These are phyloP conservation scores for Aspergillus hancockii DNA, from an alignment of 495 filamentous ascomycete genomes.

Conservation along the genomic window DNA sequence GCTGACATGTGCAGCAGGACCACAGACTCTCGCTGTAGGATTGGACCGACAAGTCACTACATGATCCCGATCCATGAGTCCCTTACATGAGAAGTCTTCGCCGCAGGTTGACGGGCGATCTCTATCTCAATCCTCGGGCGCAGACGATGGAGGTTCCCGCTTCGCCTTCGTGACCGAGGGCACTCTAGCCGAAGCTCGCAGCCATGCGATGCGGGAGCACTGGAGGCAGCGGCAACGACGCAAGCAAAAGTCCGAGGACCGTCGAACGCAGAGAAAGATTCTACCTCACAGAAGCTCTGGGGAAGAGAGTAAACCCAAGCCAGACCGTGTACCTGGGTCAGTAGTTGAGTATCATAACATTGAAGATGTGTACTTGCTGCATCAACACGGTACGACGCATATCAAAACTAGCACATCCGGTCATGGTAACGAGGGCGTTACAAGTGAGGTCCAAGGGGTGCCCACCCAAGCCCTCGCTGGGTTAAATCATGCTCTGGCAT, in stretches of 20 bases:
- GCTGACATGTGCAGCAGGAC: not conserved
- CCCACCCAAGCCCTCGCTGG: slow-evolving; percentile 18
- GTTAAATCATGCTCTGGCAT: slow-evolving; percentile 20
- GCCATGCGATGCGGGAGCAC: slow-evolving; percentile 31
- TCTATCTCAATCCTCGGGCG: not conserved
- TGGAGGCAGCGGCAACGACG: slow-evolving; percentile 26
- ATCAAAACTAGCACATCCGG: not conserved
- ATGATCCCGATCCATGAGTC: not conserved
- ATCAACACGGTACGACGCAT: slow-evolving; percentile 2
- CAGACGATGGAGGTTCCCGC: slow-evolving; percentile 8
- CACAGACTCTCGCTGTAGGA: not conserved
- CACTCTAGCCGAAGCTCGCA: slow-evolving; percentile 23
- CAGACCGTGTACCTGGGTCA: not conserved
- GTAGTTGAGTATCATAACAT: not conserved
- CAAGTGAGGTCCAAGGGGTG: slow-evolving; percentile 2
- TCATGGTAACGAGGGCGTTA: not conserved
- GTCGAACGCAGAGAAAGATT: not conserved
- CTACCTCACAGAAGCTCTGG: not conserved
- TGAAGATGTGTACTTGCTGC: not conserved
- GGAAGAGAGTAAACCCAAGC: slow-evolving; percentile 2
- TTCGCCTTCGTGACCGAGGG: slow-evolving; percentile 25
- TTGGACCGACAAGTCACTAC: not conserved
- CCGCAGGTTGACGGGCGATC: not conserved
- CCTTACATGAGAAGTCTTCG: not conserved
- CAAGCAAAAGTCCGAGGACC: slow-evolving; percentile 16